A percentile compares a stretch with the other conserved stretches of the same genome.
Evolutionary conservation across 352 stramenopile genomes (phyloP).

Genomic region (Pythium oligandrum): DNA sequence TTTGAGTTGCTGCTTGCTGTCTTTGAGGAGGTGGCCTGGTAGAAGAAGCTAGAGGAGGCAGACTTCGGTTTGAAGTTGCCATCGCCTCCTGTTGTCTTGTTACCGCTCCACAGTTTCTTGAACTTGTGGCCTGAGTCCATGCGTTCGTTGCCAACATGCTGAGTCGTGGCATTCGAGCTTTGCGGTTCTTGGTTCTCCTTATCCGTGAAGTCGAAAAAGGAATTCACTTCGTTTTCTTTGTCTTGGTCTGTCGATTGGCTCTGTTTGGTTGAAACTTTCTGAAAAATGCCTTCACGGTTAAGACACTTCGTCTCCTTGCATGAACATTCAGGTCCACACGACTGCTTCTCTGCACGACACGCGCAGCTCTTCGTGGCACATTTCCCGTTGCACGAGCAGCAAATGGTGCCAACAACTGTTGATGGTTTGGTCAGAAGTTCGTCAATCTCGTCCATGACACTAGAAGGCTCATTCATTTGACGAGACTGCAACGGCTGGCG

Average conservation of each 20-base stretch:
- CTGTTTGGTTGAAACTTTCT: conserved; percentile 10
- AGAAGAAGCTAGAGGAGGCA: no score
- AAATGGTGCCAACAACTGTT: conserved; percentile 21
- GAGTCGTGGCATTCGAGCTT: no score
- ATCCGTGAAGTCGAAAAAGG: conserved; percentile 23
- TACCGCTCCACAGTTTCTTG: conserved; percentile 19
- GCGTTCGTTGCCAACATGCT: no score
- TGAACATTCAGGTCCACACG: conserved; percentile 41
- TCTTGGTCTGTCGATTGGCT: conserved; percentile 11
- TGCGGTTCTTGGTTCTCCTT: conserved; percentile 17
- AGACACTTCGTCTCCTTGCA: conserved; percentile 56
- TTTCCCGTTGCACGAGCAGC: conserved; percentile 68
- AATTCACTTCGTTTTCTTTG: conserved; percentile 35
- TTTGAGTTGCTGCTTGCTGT: background rate
- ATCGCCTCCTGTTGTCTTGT: no score
- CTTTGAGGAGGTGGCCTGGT: background rate
- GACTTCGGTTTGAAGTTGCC: no score
- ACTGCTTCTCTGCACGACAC: conserved; percentile 40
- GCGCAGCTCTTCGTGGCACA: conserved; percentile 67
- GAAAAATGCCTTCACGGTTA: conserved; percentile 29
- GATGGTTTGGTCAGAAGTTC: conserved; percentile 40
- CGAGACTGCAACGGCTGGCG: conserved; percentile 12
- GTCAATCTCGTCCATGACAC: conserved; percentile 56
- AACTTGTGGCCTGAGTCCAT: conserved; percentile 6
- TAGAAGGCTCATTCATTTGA: background rate